These are phyloP conservation scores for Lyophyllum atratum DNA, from an alignment of 768 basidiomycete species.

Conservation along the genomic window DNA sequence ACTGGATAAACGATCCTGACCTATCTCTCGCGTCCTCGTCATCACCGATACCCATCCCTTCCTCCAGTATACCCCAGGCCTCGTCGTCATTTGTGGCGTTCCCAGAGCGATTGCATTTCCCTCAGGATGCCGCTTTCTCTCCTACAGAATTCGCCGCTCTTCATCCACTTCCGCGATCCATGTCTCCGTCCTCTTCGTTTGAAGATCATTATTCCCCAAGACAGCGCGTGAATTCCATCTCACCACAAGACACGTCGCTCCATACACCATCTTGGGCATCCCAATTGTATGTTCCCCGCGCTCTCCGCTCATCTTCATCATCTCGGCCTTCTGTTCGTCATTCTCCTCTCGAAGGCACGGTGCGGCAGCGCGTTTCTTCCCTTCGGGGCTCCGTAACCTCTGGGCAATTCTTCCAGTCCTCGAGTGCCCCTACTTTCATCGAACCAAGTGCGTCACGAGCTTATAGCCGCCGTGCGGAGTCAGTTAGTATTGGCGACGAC, in stretches of 20 bases:
- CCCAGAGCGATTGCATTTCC: constrained; percentile 45
- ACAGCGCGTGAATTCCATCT: constrained; percentile 54
- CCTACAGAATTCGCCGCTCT: constrained; percentile 62
- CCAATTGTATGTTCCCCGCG: constrained; percentile 61
- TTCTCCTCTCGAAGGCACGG: constrained; percentile 46
- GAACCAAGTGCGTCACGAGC: constrained; percentile 55
- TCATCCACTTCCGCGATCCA: constrained; percentile 62
- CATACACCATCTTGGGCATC: constrained; percentile 66
- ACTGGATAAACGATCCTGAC: constrained; percentile 70
- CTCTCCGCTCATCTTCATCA: constrained; percentile 45
- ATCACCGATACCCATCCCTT: constrained; percentile 67
- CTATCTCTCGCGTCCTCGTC: constrained; percentile 38
- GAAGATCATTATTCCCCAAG: constrained; percentile 45
- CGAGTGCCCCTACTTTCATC: constrained; percentile 65
- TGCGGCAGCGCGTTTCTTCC: constrained; percentile 41
- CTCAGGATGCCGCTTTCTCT: constrained; percentile 55
- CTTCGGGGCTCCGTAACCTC: constrained; percentile 51
- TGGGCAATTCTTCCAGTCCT: constrained; percentile 63
- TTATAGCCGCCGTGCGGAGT: constrained; percentile 71
- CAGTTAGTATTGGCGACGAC: constrained; percentile 60
- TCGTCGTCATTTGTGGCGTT: constrained; percentile 53
- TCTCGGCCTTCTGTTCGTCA: constrained; percentile 47
- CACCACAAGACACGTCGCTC: constrained; percentile 61
- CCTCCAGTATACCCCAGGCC: constrained; percentile 37
- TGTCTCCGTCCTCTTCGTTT: constrained; percentile 57